phyloP scores from a whole-genome alignment of 116 monocot genomes.

The Zostera marina region DNA sequence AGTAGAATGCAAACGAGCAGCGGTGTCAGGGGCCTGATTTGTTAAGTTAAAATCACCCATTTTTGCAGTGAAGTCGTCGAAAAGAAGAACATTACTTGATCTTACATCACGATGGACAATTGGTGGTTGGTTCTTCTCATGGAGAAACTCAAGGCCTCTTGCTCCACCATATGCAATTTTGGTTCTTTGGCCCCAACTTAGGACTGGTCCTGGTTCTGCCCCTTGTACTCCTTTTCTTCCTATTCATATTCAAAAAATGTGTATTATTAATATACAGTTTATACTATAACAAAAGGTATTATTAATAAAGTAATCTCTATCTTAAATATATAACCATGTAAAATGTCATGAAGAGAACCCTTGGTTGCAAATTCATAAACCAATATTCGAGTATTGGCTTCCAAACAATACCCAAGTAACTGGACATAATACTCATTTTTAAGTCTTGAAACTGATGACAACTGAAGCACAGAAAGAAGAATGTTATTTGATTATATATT shows the following conservation, averaged over 20 bases:
- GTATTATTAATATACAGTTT: too few relatives aligned
- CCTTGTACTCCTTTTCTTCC: slow-evolving; percentile 29
- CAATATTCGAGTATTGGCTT: slow-evolving; percentile 51
- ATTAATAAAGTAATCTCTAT: too few relatives aligned
- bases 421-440: slow-evolving; percentile 52
- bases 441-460: slow-evolving; percentile 54
- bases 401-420: slow-evolving; percentile 65
- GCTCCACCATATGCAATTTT: slow-evolving; percentile 40
- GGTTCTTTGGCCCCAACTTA: slow-evolving; percentile 27
- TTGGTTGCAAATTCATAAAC: slow-evolving; percentile 56
- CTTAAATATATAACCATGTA: slow-evolving; percentile 36
- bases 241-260: background rate
- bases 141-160: slow-evolving; percentile 34
- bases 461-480: slow-evolving; percentile 14
- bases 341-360: slow-evolving; percentile 71
- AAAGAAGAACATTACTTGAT: slow-evolving; percentile 37
- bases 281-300: too few relatives aligned
- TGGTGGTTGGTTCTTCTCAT: slow-evolving; percentile 34
- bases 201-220: slow-evolving; percentile 31
- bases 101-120: slow-evolving; percentile 35
- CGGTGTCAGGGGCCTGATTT: slow-evolving; percentile 31
- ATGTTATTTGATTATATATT: background rate
- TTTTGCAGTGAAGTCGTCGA: slow-evolving; percentile 27
- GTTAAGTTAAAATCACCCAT: slow-evolving; percentile 35
- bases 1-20: slow-evolving; percentile 32